Evolutionary conservation across 2,329 filamentous ascomycete species (phyloP), one percentile per base, ranked within the genome.

Genomic region (Anthostomella pinea): DNA sequence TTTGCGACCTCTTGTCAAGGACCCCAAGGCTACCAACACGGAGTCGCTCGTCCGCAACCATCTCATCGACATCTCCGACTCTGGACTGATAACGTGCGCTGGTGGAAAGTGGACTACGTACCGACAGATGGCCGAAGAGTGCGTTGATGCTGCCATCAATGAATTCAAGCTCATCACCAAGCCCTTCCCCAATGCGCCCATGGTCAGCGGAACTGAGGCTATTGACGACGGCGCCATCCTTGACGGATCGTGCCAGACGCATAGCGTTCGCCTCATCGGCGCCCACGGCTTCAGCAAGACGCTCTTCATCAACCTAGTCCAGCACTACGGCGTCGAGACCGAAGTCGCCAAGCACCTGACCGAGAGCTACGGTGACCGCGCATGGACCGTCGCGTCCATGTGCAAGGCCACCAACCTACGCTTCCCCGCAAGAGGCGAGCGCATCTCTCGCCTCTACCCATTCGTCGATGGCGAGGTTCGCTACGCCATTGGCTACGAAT

Each of bases 61-160:
- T 60, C 72, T 95, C 27, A 78, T 94, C 50, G 83, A 87, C 42
- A 74, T 87, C 32, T 91, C 87, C n/a, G 64, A 75, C 2, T 87
- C 85, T 6, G 88, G 88, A 8, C 74, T 94, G 14, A 67, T 95
- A 48, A 95, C 88, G 21, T 90, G 87, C 56, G 87, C 87, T 18
- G 88, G 88, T 51, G 88, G 88, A 30, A 94, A 95, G 66, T 94
- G 88, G 88, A 94, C 88, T 3, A 94, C 88, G 2, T 94, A 94
- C 66, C 83, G 88, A 38, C 86, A 94, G 63, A 94, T 95, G 88
- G 86, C 87, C 15, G 87, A 95, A 64, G 87, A 94, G 59, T 85
- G 85, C 28, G 87, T 95, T 27, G 87, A 94, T 54, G 82, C 85
- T 54, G 85, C 87, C 8, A 75, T 93, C 59, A 70, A 75, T 34